phyloP scores from a whole-genome alignment of 805 yeast species.

The Candida verbasci region DNA sequence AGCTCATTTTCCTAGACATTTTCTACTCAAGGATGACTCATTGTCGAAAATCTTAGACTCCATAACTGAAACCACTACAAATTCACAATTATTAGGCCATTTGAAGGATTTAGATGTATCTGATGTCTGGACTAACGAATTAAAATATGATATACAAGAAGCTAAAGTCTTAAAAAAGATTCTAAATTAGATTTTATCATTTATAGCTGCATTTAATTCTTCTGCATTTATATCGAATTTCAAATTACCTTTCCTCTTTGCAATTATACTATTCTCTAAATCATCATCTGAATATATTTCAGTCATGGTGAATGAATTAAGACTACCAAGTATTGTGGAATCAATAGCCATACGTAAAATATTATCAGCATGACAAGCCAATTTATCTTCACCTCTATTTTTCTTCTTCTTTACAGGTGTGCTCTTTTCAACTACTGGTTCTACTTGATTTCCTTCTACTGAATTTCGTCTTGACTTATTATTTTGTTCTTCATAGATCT shows the following conservation, averaged over 20 bases:
- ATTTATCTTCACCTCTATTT: conserved; percentile 21
- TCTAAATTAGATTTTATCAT: conserved; percentile 3
- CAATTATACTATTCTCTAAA: conserved; percentile 13
- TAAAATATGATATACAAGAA: conserved; percentile 1
- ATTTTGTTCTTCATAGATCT: neutral
- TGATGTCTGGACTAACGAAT: neutral
- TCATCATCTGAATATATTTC: conserved; percentile 23
- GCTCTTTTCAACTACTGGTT: neutral
- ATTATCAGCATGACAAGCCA: conserved; percentile 45
- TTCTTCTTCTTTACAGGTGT: neutral
- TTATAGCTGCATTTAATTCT: conserved; percentile 31
- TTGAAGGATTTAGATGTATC: neutral
- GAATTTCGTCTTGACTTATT: neutral
- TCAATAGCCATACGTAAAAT: conserved; percentile 46
- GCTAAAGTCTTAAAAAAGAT: neutral
- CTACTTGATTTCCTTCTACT: neutral
- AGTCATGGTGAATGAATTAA: conserved; percentile 33
- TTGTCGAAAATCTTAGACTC: too few species aligned
- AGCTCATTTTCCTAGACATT: too few species aligned
- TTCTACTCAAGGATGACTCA: too few species aligned
- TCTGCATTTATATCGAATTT: conserved; percentile 35
- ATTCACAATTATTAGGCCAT: neutral
- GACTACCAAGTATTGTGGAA: conserved; percentile 42
- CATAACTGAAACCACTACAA: neutral
- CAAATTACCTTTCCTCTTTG: conserved; percentile 5